Percentiles rank a stretch among this genome's conserved stretches.
Evolutionary conservation across 2,329 filamentous ascomycete species (phyloP).

Genomic region (Diplodia sapinea): DNA sequence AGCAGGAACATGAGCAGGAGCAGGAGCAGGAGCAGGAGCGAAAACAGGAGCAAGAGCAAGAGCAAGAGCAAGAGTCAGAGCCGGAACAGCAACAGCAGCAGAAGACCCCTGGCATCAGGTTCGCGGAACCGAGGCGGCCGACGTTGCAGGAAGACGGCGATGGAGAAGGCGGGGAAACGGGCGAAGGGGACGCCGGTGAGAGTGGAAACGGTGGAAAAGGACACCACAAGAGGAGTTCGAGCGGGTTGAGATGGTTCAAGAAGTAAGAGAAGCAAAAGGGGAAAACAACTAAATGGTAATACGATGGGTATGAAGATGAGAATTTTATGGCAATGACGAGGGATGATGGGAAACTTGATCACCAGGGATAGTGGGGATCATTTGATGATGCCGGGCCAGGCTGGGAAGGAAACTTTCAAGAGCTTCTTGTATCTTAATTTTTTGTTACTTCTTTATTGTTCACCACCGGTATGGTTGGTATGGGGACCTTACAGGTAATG

Average conservation of each 20-base stretch:
- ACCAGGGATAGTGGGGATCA: neutral
- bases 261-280: neutral
- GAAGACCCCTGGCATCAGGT: constrained; percentile 32
- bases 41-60: constrained; percentile 6
- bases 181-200: neutral
- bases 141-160: constrained; percentile 11
- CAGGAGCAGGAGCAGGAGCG: neutral
- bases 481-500: neutral
- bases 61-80: constrained; percentile 1
- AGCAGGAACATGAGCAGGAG: constrained; percentile 2
- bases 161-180: neutral
- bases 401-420: neutral
- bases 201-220: constrained; percentile 5
- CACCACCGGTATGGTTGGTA: neutral
- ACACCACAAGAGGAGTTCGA: constrained; percentile 25
- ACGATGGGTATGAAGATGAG: neutral
- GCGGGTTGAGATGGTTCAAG: constrained; percentile 27
- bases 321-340: neutral
- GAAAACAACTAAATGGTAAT: neutral
- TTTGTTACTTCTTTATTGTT: neutral
- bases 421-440: constrained; percentile 1
- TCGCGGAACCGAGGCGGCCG: constrained; percentile 31
- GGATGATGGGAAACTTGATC: neutral
- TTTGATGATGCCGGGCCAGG: neutral
- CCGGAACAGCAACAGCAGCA: constrained; percentile 1